A percentile compares a stretch with the other conserved stretches of the same genome.
Conservation (phyloP, 768 basidiomycete genomes). For the Leccinum disarticulatum region DNA sequence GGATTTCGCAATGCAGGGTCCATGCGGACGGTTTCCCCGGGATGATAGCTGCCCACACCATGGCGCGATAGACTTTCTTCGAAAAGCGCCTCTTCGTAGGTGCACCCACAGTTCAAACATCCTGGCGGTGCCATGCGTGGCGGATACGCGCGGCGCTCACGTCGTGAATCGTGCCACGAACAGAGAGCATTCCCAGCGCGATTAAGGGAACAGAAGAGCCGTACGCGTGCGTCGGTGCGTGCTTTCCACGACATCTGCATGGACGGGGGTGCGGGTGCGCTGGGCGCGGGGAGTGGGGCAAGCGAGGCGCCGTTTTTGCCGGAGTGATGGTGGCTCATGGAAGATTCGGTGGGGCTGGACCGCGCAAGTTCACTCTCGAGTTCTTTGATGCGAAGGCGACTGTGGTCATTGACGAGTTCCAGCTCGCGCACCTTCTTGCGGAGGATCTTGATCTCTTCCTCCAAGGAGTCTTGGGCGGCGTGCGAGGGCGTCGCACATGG, state of each 20-base stretch:
- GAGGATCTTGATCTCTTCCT: conserved; percentile 55
- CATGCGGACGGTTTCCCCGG: conserved; percentile 86
- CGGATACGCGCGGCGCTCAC: conserved; percentile 74
- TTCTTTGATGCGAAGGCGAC: conserved; percentile 45
- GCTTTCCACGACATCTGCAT: conserved; percentile 62
- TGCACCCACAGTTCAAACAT: conserved; percentile 84
- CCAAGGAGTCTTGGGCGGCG: conserved; percentile 25
- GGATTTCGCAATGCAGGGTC: conserved; percentile 84
- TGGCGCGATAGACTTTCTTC: conserved; percentile 82
- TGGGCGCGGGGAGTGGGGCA: conserved; percentile 19
- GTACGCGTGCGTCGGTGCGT: conserved; percentile 71
- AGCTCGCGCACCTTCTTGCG: conserved; percentile 61
- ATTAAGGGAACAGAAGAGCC: conserved; percentile 77
- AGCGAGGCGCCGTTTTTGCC: conserved; percentile 12
- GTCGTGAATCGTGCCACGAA: conserved; percentile 87
- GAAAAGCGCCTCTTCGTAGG: conserved; percentile 80
- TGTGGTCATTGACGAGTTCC: conserved; percentile 57
- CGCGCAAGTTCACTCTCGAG: conserved; percentile 47
- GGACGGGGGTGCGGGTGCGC: conserved; percentile 40
- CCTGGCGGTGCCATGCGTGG: conserved; percentile 80
- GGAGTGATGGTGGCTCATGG: conserved; percentile 15
- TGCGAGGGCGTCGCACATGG: conserved; percentile 19
- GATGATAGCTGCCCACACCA: conserved; percentile 77
- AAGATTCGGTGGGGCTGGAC: conserved; percentile 26
- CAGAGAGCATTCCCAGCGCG: conserved; percentile 87